Conservation (phyloP, 2,329 filamentous ascomycete genomes). For the Fusarium sp. region DNA sequence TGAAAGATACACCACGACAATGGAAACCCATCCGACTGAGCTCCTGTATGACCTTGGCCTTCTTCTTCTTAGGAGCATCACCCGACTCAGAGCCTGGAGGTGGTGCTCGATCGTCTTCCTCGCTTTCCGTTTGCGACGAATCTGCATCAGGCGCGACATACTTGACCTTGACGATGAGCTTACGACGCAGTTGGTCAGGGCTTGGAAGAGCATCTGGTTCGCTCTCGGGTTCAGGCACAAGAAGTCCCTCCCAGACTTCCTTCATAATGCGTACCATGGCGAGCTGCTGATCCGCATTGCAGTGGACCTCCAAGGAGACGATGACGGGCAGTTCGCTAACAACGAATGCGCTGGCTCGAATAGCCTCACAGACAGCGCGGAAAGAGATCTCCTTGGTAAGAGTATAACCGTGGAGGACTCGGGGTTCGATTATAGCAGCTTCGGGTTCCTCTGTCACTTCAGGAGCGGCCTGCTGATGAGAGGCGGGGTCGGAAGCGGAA, state of each 20-base stretch:
- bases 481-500: neutral
- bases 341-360: slow-evolving; percentile 82
- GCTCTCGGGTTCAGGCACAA: slow-evolving; percentile 68
- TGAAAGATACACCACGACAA: slow-evolving; percentile 85
- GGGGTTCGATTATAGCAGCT: slow-evolving; percentile 69
- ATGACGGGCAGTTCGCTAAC: slow-evolving; percentile 86
- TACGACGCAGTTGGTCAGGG: slow-evolving; percentile 76
- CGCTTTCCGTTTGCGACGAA: slow-evolving; percentile 50
- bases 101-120: slow-evolving; percentile 54
- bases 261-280: slow-evolving; percentile 94
- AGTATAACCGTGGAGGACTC: slow-evolving; percentile 89
- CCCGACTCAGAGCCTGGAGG: slow-evolving; percentile 45
- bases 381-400: slow-evolving; percentile 91
- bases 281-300: slow-evolving; percentile 81
- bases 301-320: slow-evolving; percentile 93
- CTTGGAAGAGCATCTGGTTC: slow-evolving; percentile 69
- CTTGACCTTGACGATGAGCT: slow-evolving; percentile 89
- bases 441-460: slow-evolving; percentile 39
- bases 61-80: slow-evolving; percentile 64
- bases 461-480: slow-evolving; percentile 19
- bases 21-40: slow-evolving; percentile 85
- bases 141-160: slow-evolving; percentile 62
- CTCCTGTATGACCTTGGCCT: slow-evolving; percentile 75
- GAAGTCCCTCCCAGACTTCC: slow-evolving; percentile 79
- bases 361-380: slow-evolving; percentile 83